Conservation (phyloP, 805 yeast genomes). For the Allodekkera sacchari region DNA sequence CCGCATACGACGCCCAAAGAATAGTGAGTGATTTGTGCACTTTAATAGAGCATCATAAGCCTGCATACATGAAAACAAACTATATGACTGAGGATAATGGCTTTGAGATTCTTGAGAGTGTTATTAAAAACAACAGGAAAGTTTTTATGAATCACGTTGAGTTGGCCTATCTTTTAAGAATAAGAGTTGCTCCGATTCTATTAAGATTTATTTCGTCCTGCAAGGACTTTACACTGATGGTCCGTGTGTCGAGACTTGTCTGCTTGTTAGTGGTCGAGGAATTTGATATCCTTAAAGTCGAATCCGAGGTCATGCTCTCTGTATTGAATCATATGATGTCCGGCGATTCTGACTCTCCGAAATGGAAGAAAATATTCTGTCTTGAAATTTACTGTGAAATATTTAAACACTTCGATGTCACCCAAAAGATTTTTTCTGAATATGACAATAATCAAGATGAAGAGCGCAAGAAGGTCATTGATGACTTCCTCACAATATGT, state of each 20-base stretch:
- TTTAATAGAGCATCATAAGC: conserved; percentile 49
- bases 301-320: conserved; percentile 74
- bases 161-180: conserved; percentile 56
- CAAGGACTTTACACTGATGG: conserved; percentile 58
- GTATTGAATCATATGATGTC: conserved; percentile 66
- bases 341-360: conserved; percentile 41
- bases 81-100: conserved; percentile 57
- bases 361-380: conserved; percentile 70
- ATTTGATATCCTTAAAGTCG: conserved; percentile 56
- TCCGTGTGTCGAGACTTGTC: conserved; percentile 69
- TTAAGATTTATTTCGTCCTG: conserved; percentile 53
- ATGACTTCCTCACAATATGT: conserved; percentile 42
- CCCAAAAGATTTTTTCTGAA: conserved; percentile 44
- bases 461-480: conserved; percentile 52
- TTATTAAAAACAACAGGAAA: conserved; percentile 53
- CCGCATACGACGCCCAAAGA: conserved; percentile 61
- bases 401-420: conserved; percentile 45
- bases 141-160: conserved; percentile 55
- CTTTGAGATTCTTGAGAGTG: conserved; percentile 75
- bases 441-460: conserved; percentile 47
- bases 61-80: conserved; percentile 43
- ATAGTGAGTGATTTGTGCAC: conserved; percentile 68
- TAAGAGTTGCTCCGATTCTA: conserved; percentile 67
- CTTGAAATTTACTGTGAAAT: conserved; percentile 64
- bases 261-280: conserved; percentile 55